Conservation (phyloP, 2,329 filamentous ascomycete species). For the Beauveria scarabaeidicola region DNA sequence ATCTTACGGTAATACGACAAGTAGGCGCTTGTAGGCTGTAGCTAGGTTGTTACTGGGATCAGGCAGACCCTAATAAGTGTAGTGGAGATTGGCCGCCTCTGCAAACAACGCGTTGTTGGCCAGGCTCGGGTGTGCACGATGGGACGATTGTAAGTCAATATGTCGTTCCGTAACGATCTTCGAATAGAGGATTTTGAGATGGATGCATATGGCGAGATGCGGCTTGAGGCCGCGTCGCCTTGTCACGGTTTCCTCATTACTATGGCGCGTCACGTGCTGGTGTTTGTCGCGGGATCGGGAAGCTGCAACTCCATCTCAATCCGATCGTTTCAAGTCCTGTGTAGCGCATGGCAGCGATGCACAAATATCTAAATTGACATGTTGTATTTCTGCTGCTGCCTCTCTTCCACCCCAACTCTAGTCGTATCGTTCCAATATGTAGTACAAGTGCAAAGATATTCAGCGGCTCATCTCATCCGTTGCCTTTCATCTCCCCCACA, state of each 20-base stretch:
- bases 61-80: background rate
- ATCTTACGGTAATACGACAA: background rate
- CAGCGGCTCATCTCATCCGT: background rate
- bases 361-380: background rate
- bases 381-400: conserved; percentile 1
- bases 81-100: background rate
- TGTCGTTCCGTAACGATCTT: background rate
- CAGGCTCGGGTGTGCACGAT: background rate
- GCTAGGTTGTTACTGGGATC: background rate
- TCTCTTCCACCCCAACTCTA: background rate
- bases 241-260: background rate
- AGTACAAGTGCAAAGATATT: conserved; percentile 3
- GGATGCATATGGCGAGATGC: background rate
- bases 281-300: background rate
- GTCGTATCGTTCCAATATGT: conserved; percentile 3
- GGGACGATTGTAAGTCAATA: background rate
- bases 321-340: background rate
- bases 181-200: background rate
- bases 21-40: background rate
- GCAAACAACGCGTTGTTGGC: background rate
- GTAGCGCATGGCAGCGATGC: background rate
- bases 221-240: background rate
- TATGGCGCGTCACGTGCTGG: conserved; percentile 6
- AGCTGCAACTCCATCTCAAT: background rate
- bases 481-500: background rate